These are phyloP conservation scores for Aspergillus haitiensis DNA, from an alignment of 495 filamentous ascomycete species.

Conservation along the genomic window DNA sequence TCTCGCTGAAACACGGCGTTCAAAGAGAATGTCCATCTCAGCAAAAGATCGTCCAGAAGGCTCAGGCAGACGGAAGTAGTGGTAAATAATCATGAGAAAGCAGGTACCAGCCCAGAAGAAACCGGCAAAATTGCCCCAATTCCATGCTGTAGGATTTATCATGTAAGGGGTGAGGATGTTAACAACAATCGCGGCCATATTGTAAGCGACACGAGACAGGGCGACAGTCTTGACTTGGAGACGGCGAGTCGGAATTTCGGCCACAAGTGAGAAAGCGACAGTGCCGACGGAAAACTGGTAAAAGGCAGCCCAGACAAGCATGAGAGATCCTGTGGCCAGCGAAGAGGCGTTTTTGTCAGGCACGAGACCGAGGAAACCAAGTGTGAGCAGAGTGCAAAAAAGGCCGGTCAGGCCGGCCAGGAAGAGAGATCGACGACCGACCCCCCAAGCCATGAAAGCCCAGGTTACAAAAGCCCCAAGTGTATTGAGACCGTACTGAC, in stretches of 20 bases:
- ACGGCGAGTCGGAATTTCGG: constrained; percentile 69
- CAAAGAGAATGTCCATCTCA: constrained; percentile 73
- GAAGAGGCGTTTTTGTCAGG: constrained; percentile 54
- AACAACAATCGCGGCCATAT: constrained; percentile 65
- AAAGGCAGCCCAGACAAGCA: constrained; percentile 69
- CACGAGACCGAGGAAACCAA: constrained; percentile 71
- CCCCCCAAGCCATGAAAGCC: constrained; percentile 65
- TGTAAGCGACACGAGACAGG: constrained; percentile 68
- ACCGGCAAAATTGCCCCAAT: constrained; percentile 73
- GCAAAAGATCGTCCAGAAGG: constrained; percentile 68
- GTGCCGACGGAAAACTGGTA: constrained; percentile 78
- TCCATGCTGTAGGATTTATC: constrained; percentile 71
- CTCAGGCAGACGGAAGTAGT: constrained; percentile 73
- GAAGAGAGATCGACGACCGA: constrained; percentile 70
- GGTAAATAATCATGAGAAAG: constrained; percentile 69
- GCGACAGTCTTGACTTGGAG: constrained; percentile 77
- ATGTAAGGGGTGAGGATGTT: constrained; percentile 71
- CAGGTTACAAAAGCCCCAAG: constrained; percentile 69
- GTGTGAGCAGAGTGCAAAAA: constrained; percentile 62
- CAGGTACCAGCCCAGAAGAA: constrained; percentile 79
- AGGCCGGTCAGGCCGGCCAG: constrained; percentile 66
- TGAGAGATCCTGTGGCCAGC: constrained; percentile 66
- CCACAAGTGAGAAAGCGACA: constrained; percentile 74
- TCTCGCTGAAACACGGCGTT: constrained; percentile 61
- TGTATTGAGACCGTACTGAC: constrained; percentile 73